Evolutionary conservation across 805 yeast genomes (phyloP).

Genomic region (Spathaspora passalidarum): DNA sequence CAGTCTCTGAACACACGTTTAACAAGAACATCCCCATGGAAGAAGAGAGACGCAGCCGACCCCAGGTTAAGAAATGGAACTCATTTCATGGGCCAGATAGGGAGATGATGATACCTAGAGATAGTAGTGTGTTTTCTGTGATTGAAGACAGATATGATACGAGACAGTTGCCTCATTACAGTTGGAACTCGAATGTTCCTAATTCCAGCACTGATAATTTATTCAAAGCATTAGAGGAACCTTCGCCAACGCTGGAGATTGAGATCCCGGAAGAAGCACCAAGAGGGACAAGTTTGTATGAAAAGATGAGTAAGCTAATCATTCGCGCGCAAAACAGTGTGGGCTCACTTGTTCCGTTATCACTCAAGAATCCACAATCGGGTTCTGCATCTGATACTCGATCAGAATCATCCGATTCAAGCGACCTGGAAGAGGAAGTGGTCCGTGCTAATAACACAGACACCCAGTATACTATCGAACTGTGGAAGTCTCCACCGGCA

Average conservation of each 20-base stretch:
- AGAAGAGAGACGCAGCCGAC: too few relatives aligned
- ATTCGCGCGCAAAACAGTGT: slow-evolving; percentile 16
- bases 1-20: not conserved
- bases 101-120: not conserved
- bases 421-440: slow-evolving; percentile 10
- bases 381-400: not conserved
- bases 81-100: slow-evolving; percentile 2
- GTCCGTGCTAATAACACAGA: not conserved
- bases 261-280: not conserved
- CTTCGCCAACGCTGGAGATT: too few relatives aligned
- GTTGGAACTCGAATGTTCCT: slow-evolving; percentile 12
- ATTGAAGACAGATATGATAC: slow-evolving; percentile 25
- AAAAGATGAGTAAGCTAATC: slow-evolving; percentile 13
- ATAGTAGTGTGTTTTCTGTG: slow-evolving; percentile 11
- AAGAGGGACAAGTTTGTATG: slow-evolving; percentile 8
- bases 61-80: not conserved
- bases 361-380: not conserved
- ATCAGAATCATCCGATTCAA: not conserved
- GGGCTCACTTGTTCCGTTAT: slow-evolving; percentile 7
- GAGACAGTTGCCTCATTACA: slow-evolving; percentile 3
- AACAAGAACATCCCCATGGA: not conserved
- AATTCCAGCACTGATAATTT: slow-evolving; percentile 19
- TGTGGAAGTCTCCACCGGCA: slow-evolving; percentile 4
- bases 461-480: slow-evolving; percentile 7
- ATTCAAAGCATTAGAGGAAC: slow-evolving; percentile 10